Evolutionary conservation across 371 early-diverging fungal species (phyloP).

Genomic region (Apophysomyces sp.): DNA sequence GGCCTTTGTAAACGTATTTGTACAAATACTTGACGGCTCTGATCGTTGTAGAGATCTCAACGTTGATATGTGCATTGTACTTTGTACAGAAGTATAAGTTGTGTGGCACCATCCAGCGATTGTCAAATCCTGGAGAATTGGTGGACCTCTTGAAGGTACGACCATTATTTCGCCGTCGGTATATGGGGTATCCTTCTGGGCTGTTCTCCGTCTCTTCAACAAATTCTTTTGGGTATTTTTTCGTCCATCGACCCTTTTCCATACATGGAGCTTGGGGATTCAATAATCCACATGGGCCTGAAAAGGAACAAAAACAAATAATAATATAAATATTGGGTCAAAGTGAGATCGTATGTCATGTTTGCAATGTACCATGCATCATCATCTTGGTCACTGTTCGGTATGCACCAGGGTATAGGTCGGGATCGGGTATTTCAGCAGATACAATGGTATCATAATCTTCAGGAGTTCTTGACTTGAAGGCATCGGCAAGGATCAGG

Average conservation of each 20-base stretch:
- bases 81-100: background rate
- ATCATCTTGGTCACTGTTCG: conserved; percentile 25
- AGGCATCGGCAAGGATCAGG: conserved; percentile 16
- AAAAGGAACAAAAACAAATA: no score
- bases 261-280: conserved; percentile 26
- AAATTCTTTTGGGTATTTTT: conserved; percentile 22
- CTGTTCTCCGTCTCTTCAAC: background rate
- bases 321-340: no score
- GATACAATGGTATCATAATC: conserved; percentile 21
- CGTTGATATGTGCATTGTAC: background rate
- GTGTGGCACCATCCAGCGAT: background rate
- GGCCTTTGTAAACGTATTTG: conserved; percentile 42
- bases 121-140: background rate
- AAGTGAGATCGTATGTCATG: background rate
- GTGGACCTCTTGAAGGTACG: no score
- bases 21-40: conserved; percentile 33
- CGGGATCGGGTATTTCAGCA: conserved; percentile 29
- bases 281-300: conserved; percentile 23
- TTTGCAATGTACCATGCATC: conserved; percentile 19
- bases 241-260: conserved; percentile 18
- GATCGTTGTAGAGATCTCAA: background rate
- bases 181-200: conserved; percentile 3
- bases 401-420: conserved; percentile 14
- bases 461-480: conserved; percentile 17
- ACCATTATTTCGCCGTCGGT: background rate